Evolutionary conservation across 2,329 filamentous ascomycete species (phyloP).

Genomic region (Diaporthe caulivora): DNA sequence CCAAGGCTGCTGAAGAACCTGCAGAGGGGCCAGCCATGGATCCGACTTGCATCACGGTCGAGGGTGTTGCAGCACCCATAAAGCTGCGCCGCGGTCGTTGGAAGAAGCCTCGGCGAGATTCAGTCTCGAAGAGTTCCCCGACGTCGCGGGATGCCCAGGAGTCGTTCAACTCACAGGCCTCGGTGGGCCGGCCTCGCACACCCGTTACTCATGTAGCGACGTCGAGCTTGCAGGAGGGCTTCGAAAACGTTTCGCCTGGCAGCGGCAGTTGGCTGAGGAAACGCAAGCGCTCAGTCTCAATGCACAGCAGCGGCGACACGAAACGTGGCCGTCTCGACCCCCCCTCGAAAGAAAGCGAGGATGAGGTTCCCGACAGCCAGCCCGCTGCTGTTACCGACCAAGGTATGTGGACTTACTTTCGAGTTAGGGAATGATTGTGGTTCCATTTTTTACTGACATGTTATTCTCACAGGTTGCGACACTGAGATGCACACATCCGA

Average conservation of each 20-base stretch:
- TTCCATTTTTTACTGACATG: background rate
- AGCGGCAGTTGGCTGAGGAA: conserved; percentile 43
- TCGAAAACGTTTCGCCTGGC: conserved; percentile 36
- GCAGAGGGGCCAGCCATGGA: background rate
- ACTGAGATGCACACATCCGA: conserved; percentile 7
- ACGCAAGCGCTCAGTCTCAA: conserved; percentile 47
- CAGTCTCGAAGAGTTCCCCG: conserved; percentile 10
- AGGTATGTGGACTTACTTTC: background rate
- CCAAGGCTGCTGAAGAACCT: background rate
- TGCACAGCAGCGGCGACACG: conserved; percentile 42
- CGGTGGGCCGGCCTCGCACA: conserved; percentile 40
- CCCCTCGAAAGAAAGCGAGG: conserved; percentile 9
- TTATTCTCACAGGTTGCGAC: conserved; percentile 2
- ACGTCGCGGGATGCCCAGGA: background rate
- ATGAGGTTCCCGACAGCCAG: conserved; percentile 44
- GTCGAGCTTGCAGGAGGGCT: conserved; percentile 42
- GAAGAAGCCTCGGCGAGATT: conserved; percentile 13
- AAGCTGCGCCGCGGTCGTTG: conserved; percentile 32
- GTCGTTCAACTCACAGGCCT: conserved; percentile 31
- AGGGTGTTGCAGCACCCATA: background rate
- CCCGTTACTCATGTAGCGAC: conserved; percentile 34
- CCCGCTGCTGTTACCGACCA: conserved; percentile 15
- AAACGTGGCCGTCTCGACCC: conserved; percentile 45
- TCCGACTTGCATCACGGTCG: conserved; percentile 31
- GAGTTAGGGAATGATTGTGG: background rate